Conservation (phyloP, 1,284 basidiomycete species). For the Gomphus sp. region DNA sequence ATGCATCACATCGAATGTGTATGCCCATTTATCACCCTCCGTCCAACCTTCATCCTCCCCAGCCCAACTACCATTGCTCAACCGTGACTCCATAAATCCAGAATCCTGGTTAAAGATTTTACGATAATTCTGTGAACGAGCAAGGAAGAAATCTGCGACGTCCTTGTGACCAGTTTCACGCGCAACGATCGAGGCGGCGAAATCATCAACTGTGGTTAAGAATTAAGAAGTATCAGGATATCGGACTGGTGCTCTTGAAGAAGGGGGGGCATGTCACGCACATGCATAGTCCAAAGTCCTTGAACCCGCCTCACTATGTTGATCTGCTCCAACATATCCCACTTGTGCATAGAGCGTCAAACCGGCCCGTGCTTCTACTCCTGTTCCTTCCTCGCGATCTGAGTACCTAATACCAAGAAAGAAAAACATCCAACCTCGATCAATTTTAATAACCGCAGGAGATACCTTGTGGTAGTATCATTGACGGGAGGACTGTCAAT, state of each 20-base stretch:
- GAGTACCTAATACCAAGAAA: conserved; percentile 36
- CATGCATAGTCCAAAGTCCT: conserved; percentile 75
- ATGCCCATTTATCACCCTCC: conserved; percentile 80
- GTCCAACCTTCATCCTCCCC: conserved; percentile 68
- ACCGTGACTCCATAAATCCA: conserved; percentile 76
- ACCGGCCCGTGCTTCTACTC: conserved; percentile 76
- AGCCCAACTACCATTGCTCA: conserved; percentile 62
- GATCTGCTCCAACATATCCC: conserved; percentile 73
- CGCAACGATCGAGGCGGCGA: conserved; percentile 60
- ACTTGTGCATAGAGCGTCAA: conserved; percentile 57
- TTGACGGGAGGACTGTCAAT: conserved; percentile 43
- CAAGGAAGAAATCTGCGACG: conserved; percentile 42
- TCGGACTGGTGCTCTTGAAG: background rate
- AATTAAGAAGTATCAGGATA: background rate
- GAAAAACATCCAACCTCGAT: no score
- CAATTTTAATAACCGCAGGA: background rate
- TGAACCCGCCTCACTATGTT: conserved; percentile 72
- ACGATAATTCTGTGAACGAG: conserved; percentile 46
- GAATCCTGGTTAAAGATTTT: conserved; percentile 64
- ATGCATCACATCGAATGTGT: conserved; percentile 70
- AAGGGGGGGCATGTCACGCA: conserved; percentile 23
- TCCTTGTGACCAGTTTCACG: conserved; percentile 36
- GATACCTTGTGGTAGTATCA: conserved; percentile 49
- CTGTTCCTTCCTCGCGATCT: conserved; percentile 70
- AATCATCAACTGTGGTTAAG: conserved; percentile 61